Evolutionary conservation across 2,329 filamentous ascomycete species (phyloP).

Genomic region (Aureobasidium namibiae): DNA sequence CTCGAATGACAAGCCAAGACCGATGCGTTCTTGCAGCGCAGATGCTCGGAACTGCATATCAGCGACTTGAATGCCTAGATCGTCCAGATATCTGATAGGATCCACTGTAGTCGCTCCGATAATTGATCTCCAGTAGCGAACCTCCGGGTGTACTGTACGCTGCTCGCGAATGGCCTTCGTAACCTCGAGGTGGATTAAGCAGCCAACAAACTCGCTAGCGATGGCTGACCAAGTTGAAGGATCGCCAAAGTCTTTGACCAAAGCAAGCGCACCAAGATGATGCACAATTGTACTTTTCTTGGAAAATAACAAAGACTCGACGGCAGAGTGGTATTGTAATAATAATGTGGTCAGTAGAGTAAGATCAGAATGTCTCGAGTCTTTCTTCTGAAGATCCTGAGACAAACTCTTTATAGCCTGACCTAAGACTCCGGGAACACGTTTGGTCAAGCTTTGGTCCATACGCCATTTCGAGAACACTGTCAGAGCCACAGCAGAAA

Average conservation of each 20-base stretch:
- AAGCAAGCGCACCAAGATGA: background rate
- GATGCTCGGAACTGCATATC: background rate
- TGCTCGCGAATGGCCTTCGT: background rate
- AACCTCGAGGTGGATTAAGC: background rate
- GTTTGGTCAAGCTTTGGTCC: background rate
- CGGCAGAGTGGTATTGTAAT: background rate
- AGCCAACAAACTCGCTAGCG: background rate
- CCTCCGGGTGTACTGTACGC: background rate
- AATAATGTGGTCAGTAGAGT: background rate
- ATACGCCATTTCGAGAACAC: background rate
- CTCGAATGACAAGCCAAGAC: background rate
- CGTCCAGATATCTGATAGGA: background rate
- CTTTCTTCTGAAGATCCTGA: background rate
- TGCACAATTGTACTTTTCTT: background rate
- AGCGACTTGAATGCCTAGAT: background rate
- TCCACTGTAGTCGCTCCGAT: background rate
- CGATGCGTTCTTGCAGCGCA: background rate
- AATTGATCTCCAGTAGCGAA: background rate
- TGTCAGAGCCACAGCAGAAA: background rate
- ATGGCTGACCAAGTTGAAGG: background rate
- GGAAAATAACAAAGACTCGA: background rate
- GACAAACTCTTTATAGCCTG: background rate
- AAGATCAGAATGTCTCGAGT: background rate
- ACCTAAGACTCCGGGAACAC: background rate
- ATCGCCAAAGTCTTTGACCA: constrained; percentile 3